Conservation (phyloP, 2,329 filamentous ascomycete genomes). For the Clonostachys solani region DNA sequence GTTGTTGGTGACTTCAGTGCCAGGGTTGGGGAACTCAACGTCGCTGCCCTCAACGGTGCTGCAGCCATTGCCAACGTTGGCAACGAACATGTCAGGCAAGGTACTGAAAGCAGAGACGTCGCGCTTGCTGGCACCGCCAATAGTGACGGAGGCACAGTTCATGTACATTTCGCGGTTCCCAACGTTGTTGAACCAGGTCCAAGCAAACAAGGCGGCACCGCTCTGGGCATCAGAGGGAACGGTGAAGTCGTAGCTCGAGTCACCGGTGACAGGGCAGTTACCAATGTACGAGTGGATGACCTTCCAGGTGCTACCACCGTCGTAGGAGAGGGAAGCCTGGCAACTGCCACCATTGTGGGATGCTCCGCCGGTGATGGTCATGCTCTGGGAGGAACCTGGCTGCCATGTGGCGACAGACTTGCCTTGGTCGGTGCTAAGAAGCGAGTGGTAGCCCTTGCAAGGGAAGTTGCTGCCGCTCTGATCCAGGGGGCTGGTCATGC, state of each 20-base stretch:
- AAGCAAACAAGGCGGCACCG: constrained; percentile 63
- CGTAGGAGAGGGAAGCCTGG: constrained; percentile 71
- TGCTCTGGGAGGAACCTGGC: constrained; percentile 57
- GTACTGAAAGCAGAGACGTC: constrained; percentile 34
- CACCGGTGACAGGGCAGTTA: constrained; percentile 40
- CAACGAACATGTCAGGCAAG: constrained; percentile 66
- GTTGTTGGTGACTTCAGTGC: constrained; percentile 42
- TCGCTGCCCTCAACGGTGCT: constrained; percentile 52
- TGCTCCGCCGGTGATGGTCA: constrained; percentile 60
- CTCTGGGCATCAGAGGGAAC: constrained; percentile 60
- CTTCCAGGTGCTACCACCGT: constrained; percentile 64
- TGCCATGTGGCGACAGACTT: constrained; percentile 55
- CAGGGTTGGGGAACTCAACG: constrained; percentile 63
- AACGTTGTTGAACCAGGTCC: constrained; percentile 74
- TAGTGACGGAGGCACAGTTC: constrained; percentile 72
- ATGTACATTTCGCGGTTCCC: constrained; percentile 86
- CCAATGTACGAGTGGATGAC: constrained; percentile 59
- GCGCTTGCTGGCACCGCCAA: constrained; percentile 34
- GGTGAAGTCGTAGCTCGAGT: constrained; percentile 57
- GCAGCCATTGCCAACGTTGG: constrained; percentile 62
- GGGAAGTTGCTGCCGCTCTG: constrained; percentile 63
- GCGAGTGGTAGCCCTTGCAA: constrained; percentile 63
- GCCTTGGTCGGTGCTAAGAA: constrained; percentile 43
- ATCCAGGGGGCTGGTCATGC: constrained; percentile 64
- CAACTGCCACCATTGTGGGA: constrained; percentile 69